Base-by-base conservation (phyloP, 139 green algal genomes). In the Yamagishiella unicocca region DNA sequence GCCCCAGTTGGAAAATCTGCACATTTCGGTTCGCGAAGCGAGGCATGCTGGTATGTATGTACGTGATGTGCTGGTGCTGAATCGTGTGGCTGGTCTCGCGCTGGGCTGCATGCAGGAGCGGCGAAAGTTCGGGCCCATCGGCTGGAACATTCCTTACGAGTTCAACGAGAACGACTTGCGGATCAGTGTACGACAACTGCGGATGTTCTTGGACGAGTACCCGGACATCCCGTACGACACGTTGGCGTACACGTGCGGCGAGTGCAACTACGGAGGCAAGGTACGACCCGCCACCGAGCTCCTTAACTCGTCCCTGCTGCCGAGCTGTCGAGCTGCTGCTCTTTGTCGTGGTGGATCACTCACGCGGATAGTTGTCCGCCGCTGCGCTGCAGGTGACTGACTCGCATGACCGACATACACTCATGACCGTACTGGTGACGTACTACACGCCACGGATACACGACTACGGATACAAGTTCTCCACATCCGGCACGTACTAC, bases 131-230 rank as follows among this genome's bases (percentile, higher is more conserved):
- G 95, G 95, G 10, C 94, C 95, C 38, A 95, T 97, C 73, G 95
- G 95, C 14, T 97, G 94, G 93, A 97, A 97, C 89, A 96, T 97
- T 82, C 94, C 94, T 0, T 97, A 97, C 78, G 92, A 95, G 84
- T 97, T 97, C 91, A 96, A 96, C 58, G 94, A 97, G 67, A 95
- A 94, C 50, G 95, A 97, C 88, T 89, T 97, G 73, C 82, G 92
- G 38, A 97, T 97, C 88, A 93, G 88, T 53, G 92, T 95, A 14
- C 94, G 94, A 12, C 95, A 97, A 92, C 90, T 97, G 80, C 88
- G 91, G 40, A 96, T 97, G 94, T 97, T 97, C 88, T 79, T 97
- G 77, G 94, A 97, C 88, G 94, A 97, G 88, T 96, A 96, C 85
- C 87, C 91, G 14, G 90, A 96, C 31, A 94, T 96, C 58, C 95